Evolutionary conservation across 1,284 basidiomycete genomes (phyloP).

Genomic region (Chalciporus sp.): DNA sequence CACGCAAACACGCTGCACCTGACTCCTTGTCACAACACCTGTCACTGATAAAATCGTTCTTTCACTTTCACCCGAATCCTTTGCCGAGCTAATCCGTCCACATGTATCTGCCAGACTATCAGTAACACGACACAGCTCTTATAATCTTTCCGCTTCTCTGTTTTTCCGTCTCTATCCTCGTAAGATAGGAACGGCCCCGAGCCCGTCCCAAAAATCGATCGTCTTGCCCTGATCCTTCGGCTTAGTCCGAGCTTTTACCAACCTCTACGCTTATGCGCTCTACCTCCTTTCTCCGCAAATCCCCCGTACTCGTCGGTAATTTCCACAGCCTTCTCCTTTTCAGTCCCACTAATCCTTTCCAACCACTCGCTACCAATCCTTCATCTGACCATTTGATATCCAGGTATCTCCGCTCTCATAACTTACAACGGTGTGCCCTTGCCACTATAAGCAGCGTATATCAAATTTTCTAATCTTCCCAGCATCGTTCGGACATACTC

Average conservation of each 20-base stretch:
- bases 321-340: neutral
- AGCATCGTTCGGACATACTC: neutral
- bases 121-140: neutral
- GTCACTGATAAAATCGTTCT: neutral
- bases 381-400: neutral
- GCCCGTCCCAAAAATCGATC: neutral
- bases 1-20: neutral
- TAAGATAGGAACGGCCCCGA: neutral
- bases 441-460: constrained; percentile 10
- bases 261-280: neutral
- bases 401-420: neutral
- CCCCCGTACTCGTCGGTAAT: neutral
- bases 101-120: neutral
- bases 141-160: neutral
- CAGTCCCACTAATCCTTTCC: neutral
- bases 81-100: neutral
- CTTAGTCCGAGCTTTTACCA: neutral
- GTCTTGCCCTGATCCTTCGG: neutral
- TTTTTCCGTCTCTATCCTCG: neutral
- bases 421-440: neutral
- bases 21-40: neutral
- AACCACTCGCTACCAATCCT: neutral
- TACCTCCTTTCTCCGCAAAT: neutral
- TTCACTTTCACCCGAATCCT: neutral
- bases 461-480: constrained; percentile 8